These are phyloP conservation scores for Fomitopsis pinicola DNA, from an alignment of 1,284 basidiomycete genomes.

Conservation along the genomic window DNA sequence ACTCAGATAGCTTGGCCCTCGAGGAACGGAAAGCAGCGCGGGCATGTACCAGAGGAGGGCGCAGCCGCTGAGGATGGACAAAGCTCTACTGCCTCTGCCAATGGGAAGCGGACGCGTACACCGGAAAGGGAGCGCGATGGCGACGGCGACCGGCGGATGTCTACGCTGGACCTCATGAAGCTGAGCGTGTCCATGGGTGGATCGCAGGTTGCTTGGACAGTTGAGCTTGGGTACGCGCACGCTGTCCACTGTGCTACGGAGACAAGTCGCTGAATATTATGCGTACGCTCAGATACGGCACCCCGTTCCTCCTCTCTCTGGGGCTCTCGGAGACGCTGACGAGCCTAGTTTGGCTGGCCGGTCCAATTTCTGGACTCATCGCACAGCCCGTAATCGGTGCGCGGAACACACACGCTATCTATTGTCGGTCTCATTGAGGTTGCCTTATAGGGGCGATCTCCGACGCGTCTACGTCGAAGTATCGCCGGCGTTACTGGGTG, in stretches of 20 bases:
- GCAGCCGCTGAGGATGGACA: constrained; percentile 3
- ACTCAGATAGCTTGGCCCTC: constrained; percentile 75
- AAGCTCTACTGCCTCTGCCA: constrained; percentile 4
- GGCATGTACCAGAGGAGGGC: constrained; percentile 7
- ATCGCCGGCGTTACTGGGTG: constrained; percentile 89
- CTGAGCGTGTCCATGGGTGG: constrained; percentile 85
- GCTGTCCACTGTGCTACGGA: neutral
- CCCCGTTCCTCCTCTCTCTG: constrained; percentile 86
- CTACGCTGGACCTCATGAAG: constrained; percentile 73
- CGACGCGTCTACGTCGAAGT: constrained; percentile 86
- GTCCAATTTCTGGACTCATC: constrained; percentile 89
- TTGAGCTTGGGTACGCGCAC: constrained; percentile 73
- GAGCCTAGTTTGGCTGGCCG: constrained; percentile 95
- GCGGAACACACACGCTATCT: constrained; percentile 13
- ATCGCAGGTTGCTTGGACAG: constrained; percentile 90
- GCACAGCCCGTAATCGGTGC: constrained; percentile 93
- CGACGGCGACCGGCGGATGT: constrained; percentile 35
- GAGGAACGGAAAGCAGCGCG: constrained; percentile 29
- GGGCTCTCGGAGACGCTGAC: constrained; percentile 91
- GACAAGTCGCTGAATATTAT: neutral
- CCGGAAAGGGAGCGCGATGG: constrained; percentile 7
- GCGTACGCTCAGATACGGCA: constrained; percentile 69
- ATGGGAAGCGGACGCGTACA: constrained; percentile 15
- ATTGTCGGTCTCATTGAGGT: neutral
- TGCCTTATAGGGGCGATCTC: constrained; percentile 75